Evolutionary conservation across 306 rosid species (phyloP), one percentile per base, ranked within the genome.

Genomic region (Senna siamea): DNA sequence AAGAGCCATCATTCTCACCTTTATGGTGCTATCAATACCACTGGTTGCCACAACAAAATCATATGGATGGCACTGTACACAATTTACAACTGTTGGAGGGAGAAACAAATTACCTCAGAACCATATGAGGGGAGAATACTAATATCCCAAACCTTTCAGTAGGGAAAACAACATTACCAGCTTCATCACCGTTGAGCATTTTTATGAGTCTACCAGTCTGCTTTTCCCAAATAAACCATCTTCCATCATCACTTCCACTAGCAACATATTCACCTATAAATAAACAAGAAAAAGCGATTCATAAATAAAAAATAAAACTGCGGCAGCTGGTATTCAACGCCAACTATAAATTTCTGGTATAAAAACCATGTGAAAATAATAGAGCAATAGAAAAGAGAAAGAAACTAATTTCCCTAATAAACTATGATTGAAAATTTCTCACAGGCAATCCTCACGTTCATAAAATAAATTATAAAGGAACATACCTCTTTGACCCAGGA

Each of bases 171-270:
- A 30, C 46, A 44, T 73, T 87, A 94, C 99, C 99, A 41, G 96
- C 78, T 81, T 82, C 86, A 86, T 94, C 99, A 54, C 97, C 99
- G 34, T 69, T 84, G 74, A 94, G 92, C 85, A 94, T 80, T 82
- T 94, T 94, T 62, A 89, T 73, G 76, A 94, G 89, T 80, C 99
- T 89, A 53, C 99, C 97, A 15, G 96, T 94, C 66, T 23, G 71
- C 83, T 94, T 94, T 82, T 94, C 99, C 97, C 99, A 94, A 68
- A 94, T 85, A 83, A 92, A 92, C 96, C 96, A 94, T 90, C 96
- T 87, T 22, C 99, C 99, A 83, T 92, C 99, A 84, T 94, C 99
- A 71, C 99, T 94, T 78, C 99, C 99, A 67, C 97, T 92, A 58
- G 99, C 97, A 58, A 94, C 82, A 80, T 82, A 92, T 79, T 92